phyloP scores from a whole-genome alignment of 768 basidiomycete species.

The Mycena sanguinolenta region DNA sequence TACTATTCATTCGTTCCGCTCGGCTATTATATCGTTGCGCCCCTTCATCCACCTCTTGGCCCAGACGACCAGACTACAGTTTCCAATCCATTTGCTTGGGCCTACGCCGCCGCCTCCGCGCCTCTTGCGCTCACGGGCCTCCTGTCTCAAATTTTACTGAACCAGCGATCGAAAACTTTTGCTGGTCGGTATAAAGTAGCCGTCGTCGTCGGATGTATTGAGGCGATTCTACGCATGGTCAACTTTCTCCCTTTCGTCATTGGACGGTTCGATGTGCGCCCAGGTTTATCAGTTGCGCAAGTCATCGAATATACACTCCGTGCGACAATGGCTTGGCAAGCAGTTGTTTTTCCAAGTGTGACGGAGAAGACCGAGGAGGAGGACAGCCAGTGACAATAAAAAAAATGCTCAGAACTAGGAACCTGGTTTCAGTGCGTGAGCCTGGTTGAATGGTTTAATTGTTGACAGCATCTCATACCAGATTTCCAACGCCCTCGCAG shows the following conservation, averaged over 20 bases:
- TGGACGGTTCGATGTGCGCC: constrained; percentile 32
- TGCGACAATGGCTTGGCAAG: not conserved
- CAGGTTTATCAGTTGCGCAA: constrained; percentile 17
- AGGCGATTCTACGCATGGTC: not conserved
- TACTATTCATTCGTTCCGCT: constrained; percentile 26
- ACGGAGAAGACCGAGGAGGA: not conserved
- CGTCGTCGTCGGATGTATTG: constrained; percentile 12
- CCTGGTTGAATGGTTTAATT: too few species aligned
- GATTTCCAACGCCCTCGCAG: too few species aligned
- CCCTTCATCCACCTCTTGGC: constrained; percentile 13
- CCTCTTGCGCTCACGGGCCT: constrained; percentile 31
- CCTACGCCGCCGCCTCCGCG: not conserved
- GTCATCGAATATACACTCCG: constrained; percentile 6
- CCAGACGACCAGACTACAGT: constrained; percentile 7
- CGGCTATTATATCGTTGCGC: constrained; percentile 21
- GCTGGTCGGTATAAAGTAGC: constrained; percentile 32
- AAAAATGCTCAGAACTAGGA: not conserved
- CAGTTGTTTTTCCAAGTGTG: not conserved
- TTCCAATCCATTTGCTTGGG: not conserved
- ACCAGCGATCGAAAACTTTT: constrained; percentile 29
- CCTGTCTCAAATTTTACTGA: constrained; percentile 27
- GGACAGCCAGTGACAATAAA: not conserved
- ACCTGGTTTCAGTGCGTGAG: not conserved
- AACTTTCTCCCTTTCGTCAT: constrained; percentile 20
- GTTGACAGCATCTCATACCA: too few species aligned